Percentiles rank a stretch among this genome's conserved stretches.
These are phyloP conservation scores for Entomophthora muscae DNA, from an alignment of 371 early-diverging fungal species.

Conservation along the genomic window DNA sequence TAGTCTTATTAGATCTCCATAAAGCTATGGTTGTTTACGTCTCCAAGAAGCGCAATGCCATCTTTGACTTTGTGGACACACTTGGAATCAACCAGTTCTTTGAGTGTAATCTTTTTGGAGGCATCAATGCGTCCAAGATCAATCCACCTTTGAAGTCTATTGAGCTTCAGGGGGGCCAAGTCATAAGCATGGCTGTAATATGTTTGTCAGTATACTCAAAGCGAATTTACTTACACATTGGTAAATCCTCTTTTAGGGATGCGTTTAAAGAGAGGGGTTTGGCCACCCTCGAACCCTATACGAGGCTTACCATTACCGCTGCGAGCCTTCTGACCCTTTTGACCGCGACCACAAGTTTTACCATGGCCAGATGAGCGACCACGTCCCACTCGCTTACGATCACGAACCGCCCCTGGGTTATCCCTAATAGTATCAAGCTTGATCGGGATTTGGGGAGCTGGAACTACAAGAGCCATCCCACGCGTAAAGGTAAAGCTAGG, in stretches of 20 bases:
- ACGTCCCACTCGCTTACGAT: constrained; percentile 62
- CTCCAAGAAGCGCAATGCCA: constrained; percentile 71
- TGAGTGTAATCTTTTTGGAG: constrained; percentile 64
- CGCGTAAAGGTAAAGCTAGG: not conserved
- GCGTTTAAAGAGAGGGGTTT: constrained; percentile 65
- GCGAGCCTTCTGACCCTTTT: constrained; percentile 84
- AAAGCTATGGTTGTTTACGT: constrained; percentile 24
- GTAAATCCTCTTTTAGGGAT: constrained; percentile 82
- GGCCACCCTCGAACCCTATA: constrained; percentile 89
- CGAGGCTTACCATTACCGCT: constrained; percentile 55
- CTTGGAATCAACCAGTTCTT: constrained; percentile 51
- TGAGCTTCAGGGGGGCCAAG: constrained; percentile 61
- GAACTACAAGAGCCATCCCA: constrained; percentile 1
- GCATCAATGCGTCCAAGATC: constrained; percentile 70
- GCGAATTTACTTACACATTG: constrained; percentile 31
- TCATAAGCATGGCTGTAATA: constrained; percentile 34
- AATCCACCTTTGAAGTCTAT: constrained; percentile 83
- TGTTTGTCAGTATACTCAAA: not conserved
- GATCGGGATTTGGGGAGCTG: constrained; percentile 2
- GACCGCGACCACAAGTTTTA: constrained; percentile 80
- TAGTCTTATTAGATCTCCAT: too few relatives aligned
- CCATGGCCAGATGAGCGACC: constrained; percentile 76
- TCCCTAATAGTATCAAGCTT: constrained; percentile 4
- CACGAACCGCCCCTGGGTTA: constrained; percentile 8
- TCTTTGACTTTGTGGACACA: constrained; percentile 63